A percentile compares a stretch with the other conserved stretches of the same genome.
Conservation (phyloP, 2,329 filamentous ascomycete species). For the Microdochium paspali region DNA sequence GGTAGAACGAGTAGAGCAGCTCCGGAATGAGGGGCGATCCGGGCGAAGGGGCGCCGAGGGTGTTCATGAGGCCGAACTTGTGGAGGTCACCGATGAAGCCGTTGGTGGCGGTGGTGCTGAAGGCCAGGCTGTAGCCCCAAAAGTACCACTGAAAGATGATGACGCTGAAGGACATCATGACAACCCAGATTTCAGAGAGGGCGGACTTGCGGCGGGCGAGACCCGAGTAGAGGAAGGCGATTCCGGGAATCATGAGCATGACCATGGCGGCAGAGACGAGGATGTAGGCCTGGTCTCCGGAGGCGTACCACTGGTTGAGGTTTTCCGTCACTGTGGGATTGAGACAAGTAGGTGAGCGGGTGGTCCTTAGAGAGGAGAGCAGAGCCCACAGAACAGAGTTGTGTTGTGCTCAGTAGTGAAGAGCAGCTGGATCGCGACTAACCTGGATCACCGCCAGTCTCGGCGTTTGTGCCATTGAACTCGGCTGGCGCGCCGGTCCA, state of each 20-base stretch:
- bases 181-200: constrained; percentile 92
- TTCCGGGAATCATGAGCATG: constrained; percentile 90
- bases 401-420: too few species aligned
- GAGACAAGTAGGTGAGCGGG: constrained; percentile 2
- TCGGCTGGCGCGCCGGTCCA: constrained; percentile 46
- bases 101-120: constrained; percentile 66
- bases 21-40: constrained; percentile 84
- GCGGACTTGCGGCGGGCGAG: constrained; percentile 97
- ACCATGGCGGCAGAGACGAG: constrained; percentile 72
- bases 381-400: too few species aligned
- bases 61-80: constrained; percentile 82
- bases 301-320: constrained; percentile 89
- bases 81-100: constrained; percentile 86
- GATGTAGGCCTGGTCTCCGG: constrained; percentile 92
- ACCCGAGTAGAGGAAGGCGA: constrained; percentile 95
- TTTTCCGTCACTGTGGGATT: constrained; percentile 60
- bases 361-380: too few species aligned
- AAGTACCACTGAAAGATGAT: constrained; percentile 99
- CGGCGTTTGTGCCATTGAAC: constrained; percentile 56
- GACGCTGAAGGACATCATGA: constrained; percentile 87
- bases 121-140: constrained; percentile 95
- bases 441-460: constrained; percentile 71
- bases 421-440: constrained; percentile 27
- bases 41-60: constrained; percentile 73
- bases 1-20: constrained; percentile 89